Base-by-base conservation (phyloP, 805 yeast species). In the Yarrowia divulgata region DNA sequence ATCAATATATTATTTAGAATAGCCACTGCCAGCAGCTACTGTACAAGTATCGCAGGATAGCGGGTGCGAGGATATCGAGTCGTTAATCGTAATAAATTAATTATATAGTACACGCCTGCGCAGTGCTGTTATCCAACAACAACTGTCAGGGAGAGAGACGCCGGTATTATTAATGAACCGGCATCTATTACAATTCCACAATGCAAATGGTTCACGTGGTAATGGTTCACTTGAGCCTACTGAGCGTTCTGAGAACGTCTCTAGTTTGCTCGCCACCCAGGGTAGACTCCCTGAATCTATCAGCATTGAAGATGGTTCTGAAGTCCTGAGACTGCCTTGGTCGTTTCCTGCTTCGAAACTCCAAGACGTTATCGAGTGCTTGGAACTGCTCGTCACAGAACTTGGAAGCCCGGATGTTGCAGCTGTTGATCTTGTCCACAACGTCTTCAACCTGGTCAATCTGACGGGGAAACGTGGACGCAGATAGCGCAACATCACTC, bases 401-500 rank as follows among this genome's bases (percentile, higher is more conserved):
- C 69, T 69, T 71, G 45, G 55, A 70, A n/a, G 72, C 70, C 45
- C 72, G 71, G 18, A 37, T 52, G 18, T 73, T 60, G 40, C 76
- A 52, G 14, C 74, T 54, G 40, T 72, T 68, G 39, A 75, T 74
- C 46, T 69, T 66, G 57, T 74, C 73, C 39, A 70, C 68, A 1
- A 70, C 73, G 55, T 76, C 78, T 19, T 63, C 68, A 0, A 63
- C 57, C 45, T 49, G 45, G 23, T 49, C 68, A 39, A 63, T 37
- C 7, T 63, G 43, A 48, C 68, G 57, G 37, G 68, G 39, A 23
- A 63, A n/a, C 4, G 57, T 34, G n/a, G 68, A 48, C 1, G 46
- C 43, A 35, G 68, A 18, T 5, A 48, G 7, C 5, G 55, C 43
- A 16, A 48, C 57, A 23, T 63, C 57, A 10, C 57, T 45, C 16